Evolutionary conservation across 2,329 filamentous ascomycete genomes (phyloP), one percentile per base, ranked within the genome.

Genomic region (Nigrospora osmanthi): DNA sequence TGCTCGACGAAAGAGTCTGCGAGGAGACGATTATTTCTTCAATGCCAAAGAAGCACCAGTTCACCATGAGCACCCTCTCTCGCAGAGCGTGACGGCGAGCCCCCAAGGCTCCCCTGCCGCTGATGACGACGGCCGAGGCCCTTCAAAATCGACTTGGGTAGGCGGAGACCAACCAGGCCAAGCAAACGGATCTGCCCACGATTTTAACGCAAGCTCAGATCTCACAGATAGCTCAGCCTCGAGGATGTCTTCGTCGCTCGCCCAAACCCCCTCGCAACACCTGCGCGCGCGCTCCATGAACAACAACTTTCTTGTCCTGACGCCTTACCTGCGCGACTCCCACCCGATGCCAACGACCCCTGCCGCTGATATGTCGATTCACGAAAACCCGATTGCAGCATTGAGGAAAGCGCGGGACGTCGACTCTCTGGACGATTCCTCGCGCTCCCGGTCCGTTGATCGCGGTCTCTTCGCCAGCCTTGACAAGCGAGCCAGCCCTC

Each of bases 81-180:
- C 86, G 15, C 83, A 87, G 53, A 90, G 85, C 58, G 76, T 87
- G 40, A 81, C 79, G 33, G 85, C 78, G 15, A 87, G 81, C 56
- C 86, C 85, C 1, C 78, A 83, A 40, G 63, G 69, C 13, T 65
- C 65, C 51, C 57, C 63, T 14, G 56, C 54, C 36, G 54, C 59
- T 38, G 58, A 44, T 17, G 60, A 64, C n/a, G 38, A 35, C 42
- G 45, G 49, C 64, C 48, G 54, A 62, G 34, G 65, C 46, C 64
- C 63, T 40, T 64, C 65, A 34, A 62, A 66, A 38, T 65, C 69
- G 45, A 65, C 63, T 38, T 64, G 54, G 53, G 57, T 64, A 59
- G 62, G 61, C 58, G 60, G 57, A 46, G 59, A 63, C 49, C 56
- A 58, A 36, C 58, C 58, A 45, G 58, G 57, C 19, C 57, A 59